Conservation (phyloP, 768 basidiomycete genomes). For the Leccinum obscurum region DNA sequence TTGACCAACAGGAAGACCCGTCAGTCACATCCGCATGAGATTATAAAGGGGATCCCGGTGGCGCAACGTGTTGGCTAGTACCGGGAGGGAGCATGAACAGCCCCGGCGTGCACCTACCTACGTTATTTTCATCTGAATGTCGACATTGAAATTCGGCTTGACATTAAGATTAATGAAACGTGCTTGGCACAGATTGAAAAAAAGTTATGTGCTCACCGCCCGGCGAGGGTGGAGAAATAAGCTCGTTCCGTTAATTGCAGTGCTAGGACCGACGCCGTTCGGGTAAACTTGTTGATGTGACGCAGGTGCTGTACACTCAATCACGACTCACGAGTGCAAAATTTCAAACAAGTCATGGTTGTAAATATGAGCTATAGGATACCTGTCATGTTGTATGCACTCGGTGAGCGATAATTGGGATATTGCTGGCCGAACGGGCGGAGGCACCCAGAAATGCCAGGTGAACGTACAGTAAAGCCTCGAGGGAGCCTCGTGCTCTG, state of each 20-base stretch:
- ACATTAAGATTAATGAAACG: slow-evolving; percentile 30
- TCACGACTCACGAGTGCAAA: neutral
- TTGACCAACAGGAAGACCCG: slow-evolving; percentile 16
- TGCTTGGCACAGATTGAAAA: slow-evolving; percentile 16
- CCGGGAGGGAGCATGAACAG: slow-evolving; percentile 25
- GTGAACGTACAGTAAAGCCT: slow-evolving; percentile 19
- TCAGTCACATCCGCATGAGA: slow-evolving; percentile 16
- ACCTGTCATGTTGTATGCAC: slow-evolving; percentile 5
- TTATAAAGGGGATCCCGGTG: slow-evolving; percentile 28
- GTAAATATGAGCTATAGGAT: slow-evolving; percentile 4
- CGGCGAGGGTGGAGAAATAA: slow-evolving; percentile 15
- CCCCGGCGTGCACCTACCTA: slow-evolving; percentile 18
- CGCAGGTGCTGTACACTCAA: slow-evolving; percentile 13
- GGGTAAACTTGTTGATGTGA: slow-evolving; percentile 11
- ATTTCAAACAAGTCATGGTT: neutral
- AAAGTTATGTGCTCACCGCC: slow-evolving; percentile 10
- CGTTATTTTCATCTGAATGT: slow-evolving; percentile 20
- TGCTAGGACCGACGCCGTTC: slow-evolving; percentile 14
- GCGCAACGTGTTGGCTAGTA: slow-evolving; percentile 23
- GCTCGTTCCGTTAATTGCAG: slow-evolving; percentile 22
- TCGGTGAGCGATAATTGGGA: neutral
- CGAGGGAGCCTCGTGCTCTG: slow-evolving; percentile 25
- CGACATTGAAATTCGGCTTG: slow-evolving; percentile 14
- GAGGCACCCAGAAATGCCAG: neutral
- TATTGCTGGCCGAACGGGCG: neutral